Evolutionary conservation across 306 rosid species (phyloP).

Genomic region (Psophocarpus tetragonolobus): DNA sequence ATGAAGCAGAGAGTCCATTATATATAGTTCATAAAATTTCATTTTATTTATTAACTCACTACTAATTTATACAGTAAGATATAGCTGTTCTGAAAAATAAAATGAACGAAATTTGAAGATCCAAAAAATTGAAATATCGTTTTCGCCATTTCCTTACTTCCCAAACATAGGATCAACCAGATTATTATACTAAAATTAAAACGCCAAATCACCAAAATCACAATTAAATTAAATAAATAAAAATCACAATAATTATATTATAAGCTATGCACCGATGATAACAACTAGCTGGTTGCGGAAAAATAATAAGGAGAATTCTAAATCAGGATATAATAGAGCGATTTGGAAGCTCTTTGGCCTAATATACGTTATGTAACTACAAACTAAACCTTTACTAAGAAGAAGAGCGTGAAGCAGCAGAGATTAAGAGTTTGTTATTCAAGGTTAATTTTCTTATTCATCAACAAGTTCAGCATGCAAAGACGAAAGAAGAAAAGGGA

Average conservation of each 20-base stretch:
- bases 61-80: neutral
- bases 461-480: neutral
- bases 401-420: neutral
- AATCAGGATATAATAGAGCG: neutral
- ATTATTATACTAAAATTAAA: no score
- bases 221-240: neutral
- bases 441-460: no score
- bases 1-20: neutral
- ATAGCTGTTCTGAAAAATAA: neutral
- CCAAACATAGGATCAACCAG: neutral
- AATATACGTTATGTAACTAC: neutral
- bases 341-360: neutral
- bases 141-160: neutral
- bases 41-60: neutral
- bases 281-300: neutral
- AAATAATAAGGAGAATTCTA: neutral
- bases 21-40: neutral
- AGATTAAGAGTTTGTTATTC: neutral
- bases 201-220: neutral
- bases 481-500: neutral
- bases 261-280: neutral
- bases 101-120: conserved; percentile 16
- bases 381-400: neutral
- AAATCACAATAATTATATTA: neutral
- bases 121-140: conserved; percentile 15